Base-by-base conservation (phyloP, 768 basidiomycete species). In the Trametopsis cervina region DNA sequence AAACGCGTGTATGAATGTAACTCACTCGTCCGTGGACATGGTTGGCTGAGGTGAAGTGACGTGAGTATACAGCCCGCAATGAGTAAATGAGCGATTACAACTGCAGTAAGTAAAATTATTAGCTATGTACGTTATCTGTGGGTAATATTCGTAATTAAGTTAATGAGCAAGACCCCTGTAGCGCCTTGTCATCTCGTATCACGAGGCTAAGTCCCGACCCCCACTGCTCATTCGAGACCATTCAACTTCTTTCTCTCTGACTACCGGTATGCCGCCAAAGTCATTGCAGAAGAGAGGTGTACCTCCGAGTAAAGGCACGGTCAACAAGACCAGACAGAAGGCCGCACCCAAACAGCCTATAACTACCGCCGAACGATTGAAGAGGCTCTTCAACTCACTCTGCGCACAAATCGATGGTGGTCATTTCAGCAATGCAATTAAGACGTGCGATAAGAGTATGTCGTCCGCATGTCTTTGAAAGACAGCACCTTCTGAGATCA, bases 331-430 rank as follows among this genome's bases (percentile, higher is more conserved):
- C 10, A 46, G 42, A 58, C 50, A 42, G 53, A 44, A 59, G 57
- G 13, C 62, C 55, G 54, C 62, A 57, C 53, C 56, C 23, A 70
- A 66, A 49, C 57, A 62, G 41, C 60, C 65, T 1, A 51, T 66
- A 3, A 52, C 69, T 4, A 52, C 59, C 25, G 55, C 59, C 26
- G 70, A 70, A 43, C 57, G 65, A 36, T 54, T 75, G 43, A 81
- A 77, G 58, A 75, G 80, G 15, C 69, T 87, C 44, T 92, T 87
- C 66, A 80, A 77, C 42, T 86, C 88, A 33, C 68, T 96, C 3
- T 84, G 80, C 61, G 85, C 88, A 9, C 93, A 95, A 63, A 83
- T 94, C 57, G 89, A 94, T 53, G 89, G 85, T n/a, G 88, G 85
- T 1, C 82, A 93, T 67, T 83, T 90, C 61, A 66, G 69, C 38